Conservation (phyloP, 331 rosid species). For the Pyracantha coccinea region DNA sequence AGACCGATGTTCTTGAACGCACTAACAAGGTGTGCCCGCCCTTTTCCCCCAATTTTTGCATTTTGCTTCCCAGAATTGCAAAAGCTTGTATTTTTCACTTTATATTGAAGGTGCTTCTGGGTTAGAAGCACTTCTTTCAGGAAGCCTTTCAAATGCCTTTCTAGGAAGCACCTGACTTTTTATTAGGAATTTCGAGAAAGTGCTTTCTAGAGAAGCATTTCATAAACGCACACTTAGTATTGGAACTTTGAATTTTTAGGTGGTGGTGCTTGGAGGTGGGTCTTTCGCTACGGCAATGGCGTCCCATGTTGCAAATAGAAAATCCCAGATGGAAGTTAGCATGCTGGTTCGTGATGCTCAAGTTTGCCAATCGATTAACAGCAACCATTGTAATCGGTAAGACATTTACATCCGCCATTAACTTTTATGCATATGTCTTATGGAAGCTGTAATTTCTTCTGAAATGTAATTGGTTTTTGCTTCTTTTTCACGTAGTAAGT, state of each 20-base stretch:
- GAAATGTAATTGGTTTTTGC: too few relatives aligned
- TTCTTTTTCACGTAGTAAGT: too few relatives aligned
- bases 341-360: constrained; percentile 83
- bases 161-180: too few relatives aligned
- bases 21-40: constrained; percentile 54
- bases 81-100: background rate
- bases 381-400: too few relatives aligned
- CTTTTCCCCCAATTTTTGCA: background rate
- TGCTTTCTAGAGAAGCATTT: too few relatives aligned
- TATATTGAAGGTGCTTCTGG: background rate
- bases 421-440: too few relatives aligned
- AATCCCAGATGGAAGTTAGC: constrained; percentile 64
- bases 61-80: background rate
- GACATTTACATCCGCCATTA: too few relatives aligned
- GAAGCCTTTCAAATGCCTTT: too few relatives aligned
- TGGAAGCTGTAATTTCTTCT: too few relatives aligned
- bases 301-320: constrained; percentile 78
- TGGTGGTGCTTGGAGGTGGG: constrained; percentile 98
- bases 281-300: constrained; percentile 99
- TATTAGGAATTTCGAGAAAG: too few relatives aligned
- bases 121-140: too few relatives aligned
- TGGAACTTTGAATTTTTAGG: constrained; percentile 27
- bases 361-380: constrained; percentile 14
- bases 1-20: constrained; percentile 75
- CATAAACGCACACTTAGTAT: background rate